Evolutionary conservation across 1,284 basidiomycete genomes (phyloP).

Genomic region (Leccinum ponderosum): DNA sequence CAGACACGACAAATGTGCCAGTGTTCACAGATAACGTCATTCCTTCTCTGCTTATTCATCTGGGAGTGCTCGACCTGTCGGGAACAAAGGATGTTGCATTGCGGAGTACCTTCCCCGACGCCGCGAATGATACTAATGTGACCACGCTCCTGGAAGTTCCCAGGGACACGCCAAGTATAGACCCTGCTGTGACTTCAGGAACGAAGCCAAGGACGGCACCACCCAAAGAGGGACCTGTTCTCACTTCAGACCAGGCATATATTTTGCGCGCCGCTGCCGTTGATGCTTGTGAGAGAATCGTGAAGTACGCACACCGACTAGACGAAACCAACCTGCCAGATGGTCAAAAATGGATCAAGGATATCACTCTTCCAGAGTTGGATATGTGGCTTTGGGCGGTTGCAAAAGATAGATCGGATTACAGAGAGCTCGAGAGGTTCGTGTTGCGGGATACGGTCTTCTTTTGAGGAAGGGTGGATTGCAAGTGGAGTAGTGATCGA

Average conservation of each 20-base stretch:
- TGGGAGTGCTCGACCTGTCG: constrained; percentile 72
- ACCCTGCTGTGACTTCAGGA: constrained; percentile 8
- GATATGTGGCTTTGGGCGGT: constrained; percentile 78
- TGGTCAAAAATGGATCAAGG: constrained; percentile 50
- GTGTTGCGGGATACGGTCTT: constrained; percentile 62
- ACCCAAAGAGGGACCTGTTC: constrained; percentile 61
- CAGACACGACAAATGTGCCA: constrained; percentile 60
- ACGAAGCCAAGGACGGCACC: constrained; percentile 23
- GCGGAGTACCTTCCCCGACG: constrained; percentile 45
- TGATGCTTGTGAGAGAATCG: constrained; percentile 71
- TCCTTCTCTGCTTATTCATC: constrained; percentile 78
- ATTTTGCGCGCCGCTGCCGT: constrained; percentile 80
- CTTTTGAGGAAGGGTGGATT: constrained; percentile 43
- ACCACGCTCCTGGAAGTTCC: constrained; percentile 40
- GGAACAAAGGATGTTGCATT: constrained; percentile 40
- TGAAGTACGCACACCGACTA: constrained; percentile 52
- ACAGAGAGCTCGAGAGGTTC: constrained; percentile 62
- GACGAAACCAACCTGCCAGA: constrained; percentile 33
- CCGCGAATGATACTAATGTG: constrained; percentile 40
- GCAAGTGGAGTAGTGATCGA: background rate
- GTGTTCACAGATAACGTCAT: constrained; percentile 87
- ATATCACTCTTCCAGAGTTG: constrained; percentile 58
- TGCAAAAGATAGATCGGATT: constrained; percentile 73
- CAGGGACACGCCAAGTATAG: constrained; percentile 16
- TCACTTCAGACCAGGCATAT: constrained; percentile 65